Base-by-base conservation (phyloP, 2,329 filamentous ascomycete genomes). In the Curvularia sp. region DNA sequence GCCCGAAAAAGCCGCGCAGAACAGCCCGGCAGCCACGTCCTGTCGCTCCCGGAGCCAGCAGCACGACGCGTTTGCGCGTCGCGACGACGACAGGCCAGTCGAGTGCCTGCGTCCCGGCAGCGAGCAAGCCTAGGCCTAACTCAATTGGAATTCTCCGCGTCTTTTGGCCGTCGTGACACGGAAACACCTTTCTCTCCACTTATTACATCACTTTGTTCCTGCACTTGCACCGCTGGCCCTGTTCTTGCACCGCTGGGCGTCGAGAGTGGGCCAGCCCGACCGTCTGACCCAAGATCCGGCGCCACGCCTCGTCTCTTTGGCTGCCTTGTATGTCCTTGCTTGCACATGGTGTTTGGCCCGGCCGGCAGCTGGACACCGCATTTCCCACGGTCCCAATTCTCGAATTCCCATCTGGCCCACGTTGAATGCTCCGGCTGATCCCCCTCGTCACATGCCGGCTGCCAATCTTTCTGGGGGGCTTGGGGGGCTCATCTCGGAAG, bases 111-210 rank as follows among this genome's bases (percentile, higher is more conserved):
- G 65, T 68, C 67, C 69, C 71, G 68, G 72, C 67, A 67, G 35
- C 66, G 70, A 66, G 69, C 70, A 70, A 68, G 70, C 71, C 69
- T 70, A 71, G 48, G 68, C 58, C 73, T 75, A 75, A 72, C 71
- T 66, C 66, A 63, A 72, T 74, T 67, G 53, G 68, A 66, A 57
- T 44, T 60, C 58, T 65, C 70, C 69, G 70, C 67, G 66, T 71
- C 67, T 68, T 73, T 70, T 73, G 65, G 64, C 69, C 66, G 71
- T 64, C 61, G 72, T 75, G 66, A 67, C 72, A 74, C 66, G 66
- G 68, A 72, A 73, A 71, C 73, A 74, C 63, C 66, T 67, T 64
- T 68, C 70, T 75, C 73, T 74, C 73, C 74, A 75, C 74, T 75
- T 74, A 74, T 74, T 75, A 67, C 72, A 74, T 73, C 68, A 70